These are phyloP conservation scores for Salix arbutifolia DNA, from an alignment of 345 rosid genomes.

Conservation along the genomic window DNA sequence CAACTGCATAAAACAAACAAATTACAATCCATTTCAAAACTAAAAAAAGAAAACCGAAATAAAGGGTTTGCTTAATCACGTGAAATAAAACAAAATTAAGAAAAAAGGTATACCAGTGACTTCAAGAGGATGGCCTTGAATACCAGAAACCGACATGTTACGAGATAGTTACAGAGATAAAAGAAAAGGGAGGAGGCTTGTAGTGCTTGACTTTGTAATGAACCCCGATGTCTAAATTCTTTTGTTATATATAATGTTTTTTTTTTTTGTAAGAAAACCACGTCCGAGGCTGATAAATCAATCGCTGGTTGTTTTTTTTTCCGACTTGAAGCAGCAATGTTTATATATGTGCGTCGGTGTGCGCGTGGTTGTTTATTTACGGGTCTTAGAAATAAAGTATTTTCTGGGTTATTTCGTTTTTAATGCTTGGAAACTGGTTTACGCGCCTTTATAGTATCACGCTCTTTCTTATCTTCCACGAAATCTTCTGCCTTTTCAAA, in stretches of 20 bases:
- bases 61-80: neutral
- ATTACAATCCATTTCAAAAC: neutral
- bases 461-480: neutral
- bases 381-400: neutral
- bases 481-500: neutral
- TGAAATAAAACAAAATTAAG: neutral
- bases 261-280: neutral
- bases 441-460: neutral
- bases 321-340: too few species aligned
- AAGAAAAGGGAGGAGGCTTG: neutral
- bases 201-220: neutral
- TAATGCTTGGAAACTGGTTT: neutral
- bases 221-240: neutral
- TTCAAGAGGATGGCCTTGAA: slow-evolving; percentile 76
- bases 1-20: slow-evolving; percentile 16
- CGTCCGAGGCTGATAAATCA: neutral
- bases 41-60: neutral
- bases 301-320: neutral
- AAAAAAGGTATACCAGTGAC: slow-evolving; percentile 49
- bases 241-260: neutral
- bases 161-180: neutral
- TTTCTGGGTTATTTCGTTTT: neutral
- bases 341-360: too few species aligned
- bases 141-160: slow-evolving; percentile 40
- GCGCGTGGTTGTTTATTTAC: neutral